phyloP scores from a whole-genome alignment of 1,284 basidiomycete species.

The Laetiporus sulphureus region DNA sequence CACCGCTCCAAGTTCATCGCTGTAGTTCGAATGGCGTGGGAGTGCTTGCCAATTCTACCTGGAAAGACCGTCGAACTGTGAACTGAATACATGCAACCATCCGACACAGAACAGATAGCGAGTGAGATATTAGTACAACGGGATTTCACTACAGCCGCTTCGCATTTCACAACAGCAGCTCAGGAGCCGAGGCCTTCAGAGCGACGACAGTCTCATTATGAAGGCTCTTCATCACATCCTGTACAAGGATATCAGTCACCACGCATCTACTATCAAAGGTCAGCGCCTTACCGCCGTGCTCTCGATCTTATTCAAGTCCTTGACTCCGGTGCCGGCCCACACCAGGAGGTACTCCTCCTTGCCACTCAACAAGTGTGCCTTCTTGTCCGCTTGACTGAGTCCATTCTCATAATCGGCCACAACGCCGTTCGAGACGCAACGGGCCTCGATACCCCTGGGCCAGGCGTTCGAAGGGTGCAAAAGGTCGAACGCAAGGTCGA shows the following conservation, averaged over 20 bases:
- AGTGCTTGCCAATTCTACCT: too few relatives aligned
- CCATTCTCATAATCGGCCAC: background rate
- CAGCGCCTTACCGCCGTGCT: background rate
- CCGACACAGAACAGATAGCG: too few relatives aligned
- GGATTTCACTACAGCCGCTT: too few relatives aligned
- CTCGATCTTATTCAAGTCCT: background rate
- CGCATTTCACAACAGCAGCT: too few relatives aligned
- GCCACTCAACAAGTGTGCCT: slow-evolving; percentile 1
- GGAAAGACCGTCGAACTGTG: too few relatives aligned
- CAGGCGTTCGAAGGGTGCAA: slow-evolving; percentile 54
- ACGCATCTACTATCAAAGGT: background rate
- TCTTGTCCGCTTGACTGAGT: background rate
- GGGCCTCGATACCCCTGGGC: slow-evolving; percentile 40
- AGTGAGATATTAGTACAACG: too few relatives aligned
- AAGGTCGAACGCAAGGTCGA: too few relatives aligned
- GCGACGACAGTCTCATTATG: background rate
- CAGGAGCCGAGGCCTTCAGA: too few relatives aligned
- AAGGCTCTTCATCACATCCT: background rate
- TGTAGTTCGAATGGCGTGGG: too few relatives aligned
- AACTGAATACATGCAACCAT: too few relatives aligned
- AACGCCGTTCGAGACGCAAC: slow-evolving; percentile 1
- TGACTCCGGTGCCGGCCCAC: slow-evolving; percentile 2
- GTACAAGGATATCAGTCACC: background rate
- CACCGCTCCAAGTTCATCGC: too few relatives aligned
- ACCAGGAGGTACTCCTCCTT: slow-evolving; percentile 1